phyloP scores from a whole-genome alignment of 2,329 filamentous ascomycete species.

The Rhinocladiella similis region DNA sequence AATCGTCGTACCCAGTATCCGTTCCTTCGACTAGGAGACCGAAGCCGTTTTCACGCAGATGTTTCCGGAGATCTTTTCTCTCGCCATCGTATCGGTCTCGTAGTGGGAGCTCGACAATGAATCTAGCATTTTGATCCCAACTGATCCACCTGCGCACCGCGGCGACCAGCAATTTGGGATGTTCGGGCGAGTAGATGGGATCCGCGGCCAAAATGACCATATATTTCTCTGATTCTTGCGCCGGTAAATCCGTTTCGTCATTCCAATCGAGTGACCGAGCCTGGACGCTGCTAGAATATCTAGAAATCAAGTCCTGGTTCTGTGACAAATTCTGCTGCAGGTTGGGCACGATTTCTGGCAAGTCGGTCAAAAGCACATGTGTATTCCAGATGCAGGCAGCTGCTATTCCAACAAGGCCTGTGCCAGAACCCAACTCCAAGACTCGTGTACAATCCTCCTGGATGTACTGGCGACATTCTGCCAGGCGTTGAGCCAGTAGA shows the following conservation, averaged over 20 bases:
- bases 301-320: constrained; percentile 61
- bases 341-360: constrained; percentile 81
- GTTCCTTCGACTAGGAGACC: constrained; percentile 54
- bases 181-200: constrained; percentile 80
- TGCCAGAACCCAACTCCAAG: constrained; percentile 86
- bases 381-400: constrained; percentile 70
- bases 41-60: constrained; percentile 56
- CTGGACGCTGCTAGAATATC: constrained; percentile 51
- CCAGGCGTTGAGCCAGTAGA: constrained; percentile 73
- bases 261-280: constrained; percentile 72
- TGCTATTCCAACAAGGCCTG: constrained; percentile 84
- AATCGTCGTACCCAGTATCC: constrained; percentile 50
- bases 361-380: constrained; percentile 74
- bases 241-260: constrained; percentile 32
- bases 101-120: constrained; percentile 78
- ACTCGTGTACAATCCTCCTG: constrained; percentile 35
- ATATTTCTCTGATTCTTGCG: constrained; percentile 39
- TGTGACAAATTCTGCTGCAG: constrained; percentile 69
- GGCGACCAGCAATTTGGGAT: constrained; percentile 71
- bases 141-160: constrained; percentile 70
- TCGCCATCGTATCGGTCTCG: constrained; percentile 68
- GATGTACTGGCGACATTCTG: constrained; percentile 32
- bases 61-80: constrained; percentile 60
- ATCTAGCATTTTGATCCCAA: constrained; percentile 57
- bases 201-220: constrained; percentile 82